Conservation (phyloP, 169 alveolate genomes). For the Cryptosporidium bovis region DNA sequence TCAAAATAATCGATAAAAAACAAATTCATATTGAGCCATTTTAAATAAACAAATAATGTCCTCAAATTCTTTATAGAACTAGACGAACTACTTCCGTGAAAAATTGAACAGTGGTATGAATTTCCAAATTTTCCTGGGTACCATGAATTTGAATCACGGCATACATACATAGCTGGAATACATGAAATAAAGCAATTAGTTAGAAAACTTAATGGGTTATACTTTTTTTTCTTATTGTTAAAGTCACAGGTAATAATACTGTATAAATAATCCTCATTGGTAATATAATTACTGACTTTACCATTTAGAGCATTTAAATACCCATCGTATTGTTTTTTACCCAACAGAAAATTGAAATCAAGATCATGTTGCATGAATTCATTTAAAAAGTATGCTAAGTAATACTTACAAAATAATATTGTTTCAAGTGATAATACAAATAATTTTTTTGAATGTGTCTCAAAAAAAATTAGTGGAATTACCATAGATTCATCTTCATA, state of each 20-base stretch:
- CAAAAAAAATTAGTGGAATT: too few relatives aligned
- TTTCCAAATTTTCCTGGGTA: conserved; percentile 55
- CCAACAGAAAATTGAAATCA: too few relatives aligned
- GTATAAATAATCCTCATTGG: too few relatives aligned
- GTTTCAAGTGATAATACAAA: conserved; percentile 20
- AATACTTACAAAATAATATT: conserved; percentile 25
- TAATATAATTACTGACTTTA: too few relatives aligned
- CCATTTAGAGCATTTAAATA: too few relatives aligned
- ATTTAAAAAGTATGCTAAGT: conserved; percentile 10
- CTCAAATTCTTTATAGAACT: background rate
- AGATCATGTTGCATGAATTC: background rate
- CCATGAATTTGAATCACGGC: conserved; percentile 48
- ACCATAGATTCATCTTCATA: background rate
- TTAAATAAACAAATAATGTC: conserved; percentile 17
- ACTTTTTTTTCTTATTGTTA: background rate
- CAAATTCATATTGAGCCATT: conserved; percentile 31
- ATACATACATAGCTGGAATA: conserved; percentile 21
- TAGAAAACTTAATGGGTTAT: conserved; percentile 25
- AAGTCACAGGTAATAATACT: background rate
- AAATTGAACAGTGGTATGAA: background rate
- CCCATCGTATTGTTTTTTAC: too few relatives aligned
- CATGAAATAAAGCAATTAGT: conserved; percentile 38
- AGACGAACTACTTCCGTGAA: conserved; percentile 15
- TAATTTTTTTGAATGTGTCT: background rate
- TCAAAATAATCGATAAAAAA: conserved; percentile 15